Conservation (phyloP, 2,329 filamentous ascomycete genomes). For the Aspergillus sclerotialis region DNA sequence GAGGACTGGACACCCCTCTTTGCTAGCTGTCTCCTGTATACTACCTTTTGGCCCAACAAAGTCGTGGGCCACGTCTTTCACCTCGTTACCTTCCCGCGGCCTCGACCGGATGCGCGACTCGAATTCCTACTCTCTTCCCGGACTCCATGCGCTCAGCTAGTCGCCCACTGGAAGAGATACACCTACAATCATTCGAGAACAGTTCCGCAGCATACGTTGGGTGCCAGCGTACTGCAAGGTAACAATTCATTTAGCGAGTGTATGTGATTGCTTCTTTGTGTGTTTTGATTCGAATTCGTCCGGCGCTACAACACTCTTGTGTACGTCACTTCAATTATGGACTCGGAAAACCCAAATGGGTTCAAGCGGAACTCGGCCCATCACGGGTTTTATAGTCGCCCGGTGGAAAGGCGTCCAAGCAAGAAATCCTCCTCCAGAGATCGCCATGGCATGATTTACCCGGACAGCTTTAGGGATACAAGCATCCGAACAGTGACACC, state of each 20-base stretch:
- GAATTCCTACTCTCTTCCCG: slow-evolving; percentile 17
- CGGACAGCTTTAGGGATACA: slow-evolving; percentile 38
- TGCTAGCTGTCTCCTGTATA: slow-evolving; percentile 15
- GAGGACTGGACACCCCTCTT: slow-evolving; percentile 14
- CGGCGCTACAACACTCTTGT: slow-evolving; percentile 6
- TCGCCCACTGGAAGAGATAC: slow-evolving; percentile 23
- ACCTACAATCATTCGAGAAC: slow-evolving; percentile 27
- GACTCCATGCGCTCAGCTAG: slow-evolving; percentile 36
- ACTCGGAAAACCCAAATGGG: slow-evolving; percentile 34
- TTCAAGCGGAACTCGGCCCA: slow-evolving; percentile 34
- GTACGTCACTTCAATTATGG: slow-evolving; percentile 28
- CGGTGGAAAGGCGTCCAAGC: slow-evolving; percentile 38
- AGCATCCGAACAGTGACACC: slow-evolving; percentile 42
- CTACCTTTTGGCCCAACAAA: slow-evolving; percentile 4
- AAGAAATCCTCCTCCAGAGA: slow-evolving; percentile 43
- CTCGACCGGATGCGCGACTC: slow-evolving; percentile 32
- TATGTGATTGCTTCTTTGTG: slow-evolving; percentile 17
- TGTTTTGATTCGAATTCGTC: slow-evolving; percentile 17
- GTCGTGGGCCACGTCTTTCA: slow-evolving; percentile 15
- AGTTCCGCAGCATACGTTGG: slow-evolving; percentile 20
- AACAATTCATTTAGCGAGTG: slow-evolving; percentile 14
- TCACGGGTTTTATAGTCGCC: slow-evolving; percentile 31
- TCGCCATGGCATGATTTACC: slow-evolving; percentile 40
- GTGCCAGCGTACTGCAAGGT: slow-evolving; percentile 17
- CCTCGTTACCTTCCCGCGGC: slow-evolving; percentile 10